Evolutionary conservation across 2,329 filamentous ascomycete genomes (phyloP), one percentile per base, ranked within the genome.

Genomic region (Volutella citrinella): DNA sequence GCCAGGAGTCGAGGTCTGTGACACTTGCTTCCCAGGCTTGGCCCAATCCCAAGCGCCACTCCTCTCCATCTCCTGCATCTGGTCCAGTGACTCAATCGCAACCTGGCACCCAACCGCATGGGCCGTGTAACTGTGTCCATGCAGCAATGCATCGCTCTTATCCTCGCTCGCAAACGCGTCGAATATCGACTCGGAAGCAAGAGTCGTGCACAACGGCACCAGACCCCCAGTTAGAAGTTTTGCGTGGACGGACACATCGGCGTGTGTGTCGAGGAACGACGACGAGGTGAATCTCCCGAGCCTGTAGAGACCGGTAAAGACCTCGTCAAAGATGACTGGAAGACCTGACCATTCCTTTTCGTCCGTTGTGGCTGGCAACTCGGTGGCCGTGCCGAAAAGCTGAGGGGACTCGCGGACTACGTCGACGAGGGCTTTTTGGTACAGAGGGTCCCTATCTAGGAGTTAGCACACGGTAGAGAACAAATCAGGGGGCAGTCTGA

Each of bases 61-160:
- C 1, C 49, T 48, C 4, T 85, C 78, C 66, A 88, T 74, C 2
- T 61, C 51, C 27, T 67, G 57, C 70, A 91, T 76, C 23, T 70
- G 69, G 8, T 61, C 56, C 8, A 94, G 56, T 2, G 79, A 81
- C 31, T 78, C 76, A n/a, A 83, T 68, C 0, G 84, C 88, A 1
- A 94, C 85, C 27, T 83, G 77, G 49, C 87, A 94, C 1, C 87
- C 88, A 2, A 93, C 75, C 0, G 88, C 74, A 57, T 94, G 87
- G 0, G 87, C 87, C 0, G 87, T 94, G 61, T 94, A 94, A 57
- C 85, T 91, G 56, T 94, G 87, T 0, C 87, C 87, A 48, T 94
- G 88, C 5, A 94, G 66, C 6, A 94, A 62, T 0, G 87, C 87
- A 46, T 91, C 85, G 1, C 76, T 79, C 63, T 93, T 94, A 30